A percentile compares a stretch with the other conserved stretches of the same genome.
These are phyloP conservation scores for Hyaloperonospora arabidopsidis DNA, from an alignment of 352 stramenopile genomes.

Conservation along the genomic window DNA sequence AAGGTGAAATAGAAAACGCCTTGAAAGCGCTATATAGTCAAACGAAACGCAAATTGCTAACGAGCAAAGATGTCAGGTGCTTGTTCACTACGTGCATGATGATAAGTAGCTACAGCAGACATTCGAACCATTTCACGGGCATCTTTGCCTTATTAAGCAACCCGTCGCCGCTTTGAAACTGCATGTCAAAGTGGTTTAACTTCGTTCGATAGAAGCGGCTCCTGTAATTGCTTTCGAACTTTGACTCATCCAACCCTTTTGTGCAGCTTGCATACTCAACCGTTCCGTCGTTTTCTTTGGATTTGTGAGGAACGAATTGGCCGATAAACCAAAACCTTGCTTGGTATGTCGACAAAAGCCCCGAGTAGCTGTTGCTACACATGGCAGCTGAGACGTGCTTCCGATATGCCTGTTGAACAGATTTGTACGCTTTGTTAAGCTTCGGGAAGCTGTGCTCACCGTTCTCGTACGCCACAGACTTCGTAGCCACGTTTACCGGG, in stretches of 20 bases:
- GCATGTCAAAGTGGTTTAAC: conserved; percentile 29
- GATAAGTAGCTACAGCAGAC: conserved; percentile 16
- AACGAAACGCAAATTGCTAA: no score
- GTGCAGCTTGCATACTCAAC: conserved; percentile 27
- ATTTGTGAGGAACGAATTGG: conserved; percentile 24
- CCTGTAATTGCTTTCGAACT: conserved; percentile 25
- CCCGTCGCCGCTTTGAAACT: conserved; percentile 34
- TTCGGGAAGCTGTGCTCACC: conserved; percentile 16
- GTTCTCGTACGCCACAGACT: conserved; percentile 30
- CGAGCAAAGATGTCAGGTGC: neutral
- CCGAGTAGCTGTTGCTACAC: conserved; percentile 29
- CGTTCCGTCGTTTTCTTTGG: conserved; percentile 26
- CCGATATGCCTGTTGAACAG: conserved; percentile 24
- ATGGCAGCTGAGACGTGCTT: conserved; percentile 30
- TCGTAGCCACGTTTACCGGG: conserved; percentile 24
- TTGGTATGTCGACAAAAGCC: conserved; percentile 29
- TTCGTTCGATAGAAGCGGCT: conserved; percentile 29
- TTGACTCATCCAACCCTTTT: conserved; percentile 17
- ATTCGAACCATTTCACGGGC: conserved; percentile 42
- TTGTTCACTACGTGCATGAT: neutral
- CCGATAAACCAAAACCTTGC: conserved; percentile 19
- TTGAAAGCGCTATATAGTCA: no score
- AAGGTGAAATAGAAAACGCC: no score
- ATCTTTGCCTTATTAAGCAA: conserved; percentile 27
- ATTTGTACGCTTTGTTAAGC: conserved; percentile 20